Conservation (phyloP, 1,284 basidiomycete species). For the Pseudozyma thailandica region DNA sequence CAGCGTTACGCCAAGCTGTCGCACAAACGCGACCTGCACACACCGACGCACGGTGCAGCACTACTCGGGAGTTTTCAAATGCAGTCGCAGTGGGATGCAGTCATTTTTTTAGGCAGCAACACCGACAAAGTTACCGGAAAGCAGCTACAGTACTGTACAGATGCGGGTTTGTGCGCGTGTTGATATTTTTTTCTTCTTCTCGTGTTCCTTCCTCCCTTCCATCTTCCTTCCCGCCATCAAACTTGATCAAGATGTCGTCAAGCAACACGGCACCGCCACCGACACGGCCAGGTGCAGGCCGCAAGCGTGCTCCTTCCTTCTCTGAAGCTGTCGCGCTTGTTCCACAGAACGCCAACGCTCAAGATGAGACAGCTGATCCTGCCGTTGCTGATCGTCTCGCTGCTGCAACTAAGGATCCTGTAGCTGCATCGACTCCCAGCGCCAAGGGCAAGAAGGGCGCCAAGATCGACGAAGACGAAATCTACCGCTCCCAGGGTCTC, state of each 20-base stretch:
- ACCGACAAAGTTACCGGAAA: too few species aligned
- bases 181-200: conserved; percentile 1
- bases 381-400: conserved; percentile 45
- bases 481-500: conserved; percentile 45
- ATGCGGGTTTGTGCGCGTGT: neutral
- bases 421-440: conserved; percentile 23
- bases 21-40: too few species aligned
- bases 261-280: conserved; percentile 37
- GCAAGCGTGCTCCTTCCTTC: conserved; percentile 44
- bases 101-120: neutral
- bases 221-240: neutral
- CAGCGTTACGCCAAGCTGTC: too few species aligned
- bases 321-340: conserved; percentile 43
- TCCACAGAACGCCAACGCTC: conserved; percentile 47
- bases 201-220: conserved; percentile 1
- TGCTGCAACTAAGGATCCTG: conserved; percentile 16
- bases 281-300: conserved; percentile 27
- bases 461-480: conserved; percentile 29
- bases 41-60: too few species aligned
- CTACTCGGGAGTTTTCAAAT: too few species aligned
- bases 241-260: conserved; percentile 2
- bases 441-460: neutral
- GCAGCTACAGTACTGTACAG: neutral
- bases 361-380: conserved; percentile 41
- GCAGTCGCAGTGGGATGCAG: too few species aligned